These are phyloP conservation scores for Fusarium concolor DNA, from an alignment of 2,329 filamentous ascomycete genomes.

Conservation along the genomic window DNA sequence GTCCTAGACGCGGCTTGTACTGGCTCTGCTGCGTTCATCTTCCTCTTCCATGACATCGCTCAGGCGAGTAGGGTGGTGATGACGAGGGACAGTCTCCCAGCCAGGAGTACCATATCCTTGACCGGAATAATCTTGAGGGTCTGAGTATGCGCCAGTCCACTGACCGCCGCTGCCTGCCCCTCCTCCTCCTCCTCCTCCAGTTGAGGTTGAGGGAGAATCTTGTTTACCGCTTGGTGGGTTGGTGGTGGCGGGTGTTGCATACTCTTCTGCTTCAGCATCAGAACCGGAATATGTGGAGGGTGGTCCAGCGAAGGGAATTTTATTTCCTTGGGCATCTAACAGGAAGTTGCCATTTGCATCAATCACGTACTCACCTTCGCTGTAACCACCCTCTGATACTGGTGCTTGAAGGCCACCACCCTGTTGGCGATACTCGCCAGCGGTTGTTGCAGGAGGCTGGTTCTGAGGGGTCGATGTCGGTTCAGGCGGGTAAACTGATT, in stretches of 20 bases:
- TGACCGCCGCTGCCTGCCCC: constrained; percentile 52
- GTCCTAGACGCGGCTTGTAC: constrained; percentile 65
- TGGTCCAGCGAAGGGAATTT: constrained; percentile 64
- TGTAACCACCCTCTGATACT: constrained; percentile 71
- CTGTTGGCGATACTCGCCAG: constrained; percentile 46
- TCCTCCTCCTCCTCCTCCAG: constrained; percentile 54
- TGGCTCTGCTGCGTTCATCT: constrained; percentile 82
- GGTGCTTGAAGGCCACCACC: constrained; percentile 39
- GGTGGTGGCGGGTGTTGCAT: constrained; percentile 64
- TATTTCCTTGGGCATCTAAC: constrained; percentile 70
- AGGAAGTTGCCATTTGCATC: constrained; percentile 71
- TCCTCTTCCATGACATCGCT: constrained; percentile 91
- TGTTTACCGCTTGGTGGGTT: constrained; percentile 53
- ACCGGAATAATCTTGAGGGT: constrained; percentile 72
- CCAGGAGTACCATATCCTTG: constrained; percentile 73
- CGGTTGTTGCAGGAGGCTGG: constrained; percentile 48
- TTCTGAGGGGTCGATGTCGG: constrained; percentile 58
- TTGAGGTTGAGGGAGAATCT: constrained; percentile 48
- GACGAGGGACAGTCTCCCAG: constrained; percentile 81
- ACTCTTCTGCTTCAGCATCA: constrained; percentile 67
- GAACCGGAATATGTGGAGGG: constrained; percentile 60
- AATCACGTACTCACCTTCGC: constrained; percentile 78
- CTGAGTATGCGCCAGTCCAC: constrained; percentile 57
- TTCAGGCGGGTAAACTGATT: constrained; percentile 50
- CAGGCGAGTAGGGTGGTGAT: constrained; percentile 88